Evolutionary conservation across 2,329 filamentous ascomycete genomes (phyloP).

Genomic region (Bipolaris sorokiniana): DNA sequence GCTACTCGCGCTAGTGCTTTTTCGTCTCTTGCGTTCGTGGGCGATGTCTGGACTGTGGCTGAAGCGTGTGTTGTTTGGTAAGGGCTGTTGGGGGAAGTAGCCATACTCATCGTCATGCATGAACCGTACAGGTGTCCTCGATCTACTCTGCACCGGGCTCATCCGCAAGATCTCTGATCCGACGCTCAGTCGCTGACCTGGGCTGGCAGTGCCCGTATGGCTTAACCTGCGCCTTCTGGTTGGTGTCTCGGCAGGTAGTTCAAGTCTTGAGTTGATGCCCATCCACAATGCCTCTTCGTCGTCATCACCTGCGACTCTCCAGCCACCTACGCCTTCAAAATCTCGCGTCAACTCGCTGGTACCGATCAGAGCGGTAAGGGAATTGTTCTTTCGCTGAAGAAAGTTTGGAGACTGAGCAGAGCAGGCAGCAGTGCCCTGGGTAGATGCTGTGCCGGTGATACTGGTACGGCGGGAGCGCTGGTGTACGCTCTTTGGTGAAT

Average conservation of each 20-base stretch:
- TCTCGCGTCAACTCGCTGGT: constrained; percentile 46
- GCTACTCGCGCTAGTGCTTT: constrained; percentile 37
- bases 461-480: constrained; percentile 35
- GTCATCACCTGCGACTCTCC: constrained; percentile 45
- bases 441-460: constrained; percentile 28
- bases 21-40: constrained; percentile 32
- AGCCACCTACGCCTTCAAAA: constrained; percentile 54
- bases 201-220: constrained; percentile 41
- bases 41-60: constrained; percentile 32
- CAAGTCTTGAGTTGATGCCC: constrained; percentile 51
- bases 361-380: constrained; percentile 44
- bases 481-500: constrained; percentile 29
- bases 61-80: constrained; percentile 16
- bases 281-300: constrained; percentile 55
- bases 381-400: constrained; percentile 38
- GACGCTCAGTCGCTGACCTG: constrained; percentile 35
- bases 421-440: constrained; percentile 26
- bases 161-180: constrained; percentile 46
- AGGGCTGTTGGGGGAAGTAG: constrained; percentile 39
- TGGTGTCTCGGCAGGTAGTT: constrained; percentile 44
- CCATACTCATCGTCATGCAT: constrained; percentile 23
- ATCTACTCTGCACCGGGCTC: constrained; percentile 47
- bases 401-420: constrained; percentile 23
- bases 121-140: constrained; percentile 41
- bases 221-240: constrained; percentile 40